Evolutionary conservation across 2,329 filamentous ascomycete species (phyloP).

Genomic region (Colletotrichum cordylinicola): DNA sequence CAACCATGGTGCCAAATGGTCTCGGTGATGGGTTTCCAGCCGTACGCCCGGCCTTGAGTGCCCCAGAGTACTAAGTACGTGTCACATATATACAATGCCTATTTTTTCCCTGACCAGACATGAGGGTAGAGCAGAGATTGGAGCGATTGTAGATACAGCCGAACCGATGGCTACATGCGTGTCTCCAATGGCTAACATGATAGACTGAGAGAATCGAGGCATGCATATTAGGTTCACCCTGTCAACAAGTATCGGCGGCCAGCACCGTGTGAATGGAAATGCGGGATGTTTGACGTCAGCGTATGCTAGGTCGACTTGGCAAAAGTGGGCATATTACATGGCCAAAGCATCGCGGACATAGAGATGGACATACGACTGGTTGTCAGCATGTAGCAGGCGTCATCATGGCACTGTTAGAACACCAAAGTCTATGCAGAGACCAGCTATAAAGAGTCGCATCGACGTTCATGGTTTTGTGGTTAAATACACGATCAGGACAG

Average conservation of each 20-base stretch:
- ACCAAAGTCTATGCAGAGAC: not conserved
- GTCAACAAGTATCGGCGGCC: not conserved
- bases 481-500: not conserved
- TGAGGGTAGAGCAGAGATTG: not conserved
- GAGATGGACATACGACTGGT: not conserved
- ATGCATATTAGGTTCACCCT: not conserved
- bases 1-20: not conserved
- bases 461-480: not conserved
- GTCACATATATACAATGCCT: not conserved
- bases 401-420: not conserved
- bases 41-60: not conserved
- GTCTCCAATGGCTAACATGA: not conserved
- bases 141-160: not conserved
- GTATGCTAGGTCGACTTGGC: not conserved
- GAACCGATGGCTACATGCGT: not conserved
- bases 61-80: not conserved
- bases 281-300: not conserved
- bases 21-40: not conserved
- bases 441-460: not conserved
- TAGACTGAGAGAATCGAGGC: rapidly evolving
- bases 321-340: not conserved
- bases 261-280: not conserved
- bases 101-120: rapidly evolving
- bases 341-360: not conserved
- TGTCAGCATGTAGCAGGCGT: not conserved